Conservation (phyloP, 495 filamentous ascomycete species). For the Aspergillus conjunctus region DNA sequence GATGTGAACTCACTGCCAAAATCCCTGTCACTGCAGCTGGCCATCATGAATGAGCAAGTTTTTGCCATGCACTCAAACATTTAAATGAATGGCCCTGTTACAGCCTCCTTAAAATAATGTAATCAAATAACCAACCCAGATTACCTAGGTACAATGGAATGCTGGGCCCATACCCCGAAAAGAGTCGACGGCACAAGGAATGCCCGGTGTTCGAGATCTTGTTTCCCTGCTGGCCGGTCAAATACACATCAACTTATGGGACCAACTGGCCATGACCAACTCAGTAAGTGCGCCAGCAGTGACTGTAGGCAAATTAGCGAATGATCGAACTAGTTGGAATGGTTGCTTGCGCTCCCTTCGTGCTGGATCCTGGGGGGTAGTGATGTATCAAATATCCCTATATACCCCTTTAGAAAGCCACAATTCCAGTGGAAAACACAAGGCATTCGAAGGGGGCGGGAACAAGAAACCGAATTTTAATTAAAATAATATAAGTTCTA, state of each 20-base stretch:
- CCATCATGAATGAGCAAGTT: background rate
- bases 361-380: background rate
- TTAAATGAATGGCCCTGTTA: background rate
- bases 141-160: constrained; percentile 14
- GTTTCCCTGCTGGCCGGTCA: background rate
- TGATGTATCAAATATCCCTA: background rate
- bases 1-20: background rate
- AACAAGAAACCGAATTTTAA: constrained; percentile 12
- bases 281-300: too few relatives aligned
- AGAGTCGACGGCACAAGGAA: constrained; percentile 8
- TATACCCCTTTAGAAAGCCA: constrained; percentile 8
- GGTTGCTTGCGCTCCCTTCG: too few relatives aligned
- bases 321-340: background rate
- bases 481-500: constrained; percentile 26
- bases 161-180: constrained; percentile 10
- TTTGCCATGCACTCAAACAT: background rate
- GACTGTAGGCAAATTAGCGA: too few relatives aligned
- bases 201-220: background rate
- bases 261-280: too few relatives aligned
- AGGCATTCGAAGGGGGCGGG: background rate
- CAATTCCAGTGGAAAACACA: background rate
- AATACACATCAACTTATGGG: too few relatives aligned
- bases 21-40: background rate
- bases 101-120: background rate
- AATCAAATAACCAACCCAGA: too few relatives aligned